Base-by-base conservation (phyloP, 116 monocot species). In the Phalaenopsis hybrid region DNA sequence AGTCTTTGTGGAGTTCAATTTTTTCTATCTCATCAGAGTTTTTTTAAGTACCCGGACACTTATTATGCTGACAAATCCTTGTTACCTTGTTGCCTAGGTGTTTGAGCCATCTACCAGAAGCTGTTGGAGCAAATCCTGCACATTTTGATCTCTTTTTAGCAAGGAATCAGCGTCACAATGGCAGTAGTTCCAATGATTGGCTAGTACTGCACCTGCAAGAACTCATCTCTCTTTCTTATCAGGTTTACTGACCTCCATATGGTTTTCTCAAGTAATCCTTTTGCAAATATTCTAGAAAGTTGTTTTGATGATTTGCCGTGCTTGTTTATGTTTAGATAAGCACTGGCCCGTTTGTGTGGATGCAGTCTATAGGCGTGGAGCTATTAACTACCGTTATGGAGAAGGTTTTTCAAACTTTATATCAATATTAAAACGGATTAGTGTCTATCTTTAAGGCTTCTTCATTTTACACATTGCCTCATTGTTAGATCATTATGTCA, bases 121-220 rank as follows among this genome's bases (percentile, higher is more conserved):
- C 98, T 61, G 95, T 95, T 86, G 98, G 98, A 86, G 75, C 85
- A 74, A 88, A 94, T 45, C 90, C 93, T 79, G 89, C 90, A 75
- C 98, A 98, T 88, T 95, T 95, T 89, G 92, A 98, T 52, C 84
- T 95, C 45, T 70, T 87, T 65, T 82, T 95, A 23, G 98, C 98
- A 61, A 90, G 92, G 84, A 92, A 13, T 72, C 79, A 75, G n/a
- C 61, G 46, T 78, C 21, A 81, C 45, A 79, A 85, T 17, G 88
- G 82, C 15, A 61, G 75, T 12, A 48, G 8, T 73, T 55, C 52
- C 3, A 72, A 45, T 88, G 93, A 98, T 89, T 98, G 89, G 88
- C 90, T 98, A 78, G 95, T 98, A 69, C 85, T 95, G 80, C 90
- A 91, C 82, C 85, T 98, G 79, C 93, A 98, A 76, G 95, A 95